Percentiles rank a stretch among this genome's conserved stretches.
Evolutionary conservation across 345 rosid species (phyloP).

Genomic region (Melaleuca alternifolia): DNA sequence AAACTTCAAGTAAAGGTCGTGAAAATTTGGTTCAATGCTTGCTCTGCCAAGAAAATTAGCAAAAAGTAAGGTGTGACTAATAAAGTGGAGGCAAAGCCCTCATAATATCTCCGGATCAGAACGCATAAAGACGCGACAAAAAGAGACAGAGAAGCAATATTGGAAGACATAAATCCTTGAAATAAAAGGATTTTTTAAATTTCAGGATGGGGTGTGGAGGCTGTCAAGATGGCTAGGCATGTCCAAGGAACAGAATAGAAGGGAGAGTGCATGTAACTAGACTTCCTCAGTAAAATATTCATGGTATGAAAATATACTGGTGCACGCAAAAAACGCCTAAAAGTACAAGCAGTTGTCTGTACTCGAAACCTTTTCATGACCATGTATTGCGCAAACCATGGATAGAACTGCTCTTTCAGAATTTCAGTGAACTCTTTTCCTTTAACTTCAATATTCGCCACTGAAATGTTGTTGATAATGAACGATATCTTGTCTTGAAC

Average conservation of each 20-base stretch:
- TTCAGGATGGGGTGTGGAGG: background rate
- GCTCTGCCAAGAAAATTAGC: slow-evolving; percentile 44
- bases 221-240: background rate
- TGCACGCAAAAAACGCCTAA: background rate
- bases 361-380: slow-evolving; percentile 85
- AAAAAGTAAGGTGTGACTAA: background rate
- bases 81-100: background rate
- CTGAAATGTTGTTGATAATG: slow-evolving; percentile 78
- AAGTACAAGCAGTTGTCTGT: background rate
- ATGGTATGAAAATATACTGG: background rate
- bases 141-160: background rate
- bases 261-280: background rate
- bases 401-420: slow-evolving; percentile 67
- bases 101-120: background rate
- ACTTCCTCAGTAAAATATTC: background rate
- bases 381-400: slow-evolving; percentile 99
- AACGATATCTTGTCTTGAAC: slow-evolving; percentile 86
- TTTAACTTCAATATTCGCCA: slow-evolving; percentile 67
- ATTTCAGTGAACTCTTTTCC: slow-evolving; percentile 80
- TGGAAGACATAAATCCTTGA: background rate
- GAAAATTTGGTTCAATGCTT: slow-evolving; percentile 97
- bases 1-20: slow-evolving; percentile 90
- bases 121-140: background rate
- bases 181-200: background rate
- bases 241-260: background rate